phyloP scores from a whole-genome alignment of 768 basidiomycete species.

The Hypsizygus marmoreus region DNA sequence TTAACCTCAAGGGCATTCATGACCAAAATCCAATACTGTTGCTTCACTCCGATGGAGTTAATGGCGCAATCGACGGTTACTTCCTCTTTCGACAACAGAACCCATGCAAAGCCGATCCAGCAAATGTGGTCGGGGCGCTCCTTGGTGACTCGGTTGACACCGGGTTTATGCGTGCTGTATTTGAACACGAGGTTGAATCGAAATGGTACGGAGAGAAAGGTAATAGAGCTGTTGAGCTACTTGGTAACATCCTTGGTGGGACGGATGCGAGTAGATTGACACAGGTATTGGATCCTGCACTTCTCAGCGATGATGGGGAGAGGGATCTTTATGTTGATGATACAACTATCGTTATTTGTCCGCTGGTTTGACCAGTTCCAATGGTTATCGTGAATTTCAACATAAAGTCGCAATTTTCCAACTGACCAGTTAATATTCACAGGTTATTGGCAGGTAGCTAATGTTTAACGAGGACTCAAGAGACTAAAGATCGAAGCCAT shows the following conservation, averaged over 20 bases:
- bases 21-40: background rate
- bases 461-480: too few species aligned
- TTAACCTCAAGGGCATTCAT: background rate
- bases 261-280: background rate
- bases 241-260: constrained; percentile 8
- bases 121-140: constrained; percentile 4
- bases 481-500: too few species aligned
- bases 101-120: background rate
- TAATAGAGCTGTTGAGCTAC: constrained; percentile 8
- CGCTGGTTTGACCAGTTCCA: too few species aligned
- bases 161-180: constrained; percentile 2
- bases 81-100: constrained; percentile 4
- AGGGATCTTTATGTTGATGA: constrained; percentile 3
- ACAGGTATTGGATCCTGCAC: constrained; percentile 2
- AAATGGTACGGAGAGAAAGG: constrained; percentile 1
- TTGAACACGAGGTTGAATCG: constrained; percentile 7
- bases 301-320: background rate
- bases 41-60: constrained; percentile 3
- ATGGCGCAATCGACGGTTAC: background rate
- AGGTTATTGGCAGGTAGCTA: too few species aligned
- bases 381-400: too few species aligned
- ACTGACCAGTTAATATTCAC: too few species aligned
- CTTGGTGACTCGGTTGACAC: constrained; percentile 2
- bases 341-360: constrained; percentile 1
- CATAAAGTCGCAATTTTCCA: too few species aligned